These are phyloP conservation scores for Candida mesenterica DNA, from an alignment of 1,139 yeast species.

Conservation along the genomic window DNA sequence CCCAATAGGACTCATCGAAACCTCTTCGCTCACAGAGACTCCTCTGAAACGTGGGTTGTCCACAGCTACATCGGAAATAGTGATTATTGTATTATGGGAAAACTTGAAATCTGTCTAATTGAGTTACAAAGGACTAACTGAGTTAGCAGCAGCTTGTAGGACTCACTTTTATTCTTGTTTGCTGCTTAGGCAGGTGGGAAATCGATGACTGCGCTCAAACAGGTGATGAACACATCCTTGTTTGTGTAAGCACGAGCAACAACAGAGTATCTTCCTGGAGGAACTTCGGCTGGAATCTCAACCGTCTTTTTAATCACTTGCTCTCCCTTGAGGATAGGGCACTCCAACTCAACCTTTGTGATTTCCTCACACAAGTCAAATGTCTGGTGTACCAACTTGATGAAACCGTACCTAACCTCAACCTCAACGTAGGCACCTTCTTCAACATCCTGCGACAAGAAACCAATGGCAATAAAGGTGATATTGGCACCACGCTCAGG, in stretches of 20 bases:
- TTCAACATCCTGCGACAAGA: slow-evolving; percentile 50
- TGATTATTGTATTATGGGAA: too few relatives aligned
- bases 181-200: slow-evolving; percentile 46
- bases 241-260: slow-evolving; percentile 85
- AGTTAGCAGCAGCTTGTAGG: too few relatives aligned
- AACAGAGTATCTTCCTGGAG: slow-evolving; percentile 89
- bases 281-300: slow-evolving; percentile 88
- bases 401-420: slow-evolving; percentile 89
- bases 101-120: too few relatives aligned
- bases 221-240: slow-evolving; percentile 77
- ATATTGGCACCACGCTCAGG: slow-evolving; percentile 79
- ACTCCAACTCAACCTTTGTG: slow-evolving; percentile 72
- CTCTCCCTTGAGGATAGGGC: slow-evolving; percentile 75
- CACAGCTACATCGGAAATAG: too few relatives aligned
- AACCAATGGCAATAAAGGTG: slow-evolving; percentile 74
- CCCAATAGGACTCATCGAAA: too few relatives aligned
- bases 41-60: too few relatives aligned
- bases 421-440: slow-evolving; percentile 93
- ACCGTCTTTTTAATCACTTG: slow-evolving; percentile 67
- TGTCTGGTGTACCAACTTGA: slow-evolving; percentile 79
- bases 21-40: too few relatives aligned
- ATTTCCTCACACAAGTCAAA: slow-evolving; percentile 89
- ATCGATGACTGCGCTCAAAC: slow-evolving; percentile 77
- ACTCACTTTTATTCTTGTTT: too few relatives aligned
- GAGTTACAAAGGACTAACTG: too few relatives aligned